Evolutionary conservation across 805 yeast species (phyloP).

Genomic region (Monosporozyma aquatica): DNA sequence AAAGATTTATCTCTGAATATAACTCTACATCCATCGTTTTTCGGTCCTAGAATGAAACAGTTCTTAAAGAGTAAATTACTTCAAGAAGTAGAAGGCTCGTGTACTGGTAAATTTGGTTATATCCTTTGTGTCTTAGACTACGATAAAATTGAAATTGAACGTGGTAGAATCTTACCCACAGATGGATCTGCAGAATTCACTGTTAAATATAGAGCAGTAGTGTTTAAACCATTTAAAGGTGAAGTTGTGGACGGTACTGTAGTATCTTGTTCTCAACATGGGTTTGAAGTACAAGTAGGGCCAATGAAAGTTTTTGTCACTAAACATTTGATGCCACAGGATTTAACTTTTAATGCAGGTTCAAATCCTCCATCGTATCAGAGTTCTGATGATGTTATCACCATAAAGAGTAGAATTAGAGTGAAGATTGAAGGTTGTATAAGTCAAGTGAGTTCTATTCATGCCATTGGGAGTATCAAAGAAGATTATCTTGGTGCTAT

Average conservation of each 20-base stretch:
- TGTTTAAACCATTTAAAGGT: constrained; percentile 97
- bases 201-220: constrained; percentile 92
- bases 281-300: constrained; percentile 96
- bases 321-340: constrained; percentile 88
- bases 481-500: constrained; percentile 93
- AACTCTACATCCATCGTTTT: constrained; percentile 93
- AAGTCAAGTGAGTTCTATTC: constrained; percentile 93
- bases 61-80: constrained; percentile 80
- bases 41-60: constrained; percentile 96
- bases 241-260: constrained; percentile 97
- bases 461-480: constrained; percentile 95
- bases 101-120: constrained; percentile 98
- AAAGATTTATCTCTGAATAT: constrained; percentile 87
- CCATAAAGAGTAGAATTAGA: constrained; percentile 87
- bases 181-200: constrained; percentile 94
- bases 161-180: constrained; percentile 84
- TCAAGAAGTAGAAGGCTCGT: constrained; percentile 96
- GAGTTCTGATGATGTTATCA: constrained; percentile 88
- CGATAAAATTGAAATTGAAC: constrained; percentile 89
- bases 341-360: constrained; percentile 86
- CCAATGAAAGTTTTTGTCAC: constrained; percentile 92
- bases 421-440: constrained; percentile 95
- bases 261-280: constrained; percentile 87
- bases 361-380: constrained; percentile 98
- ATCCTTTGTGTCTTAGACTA: constrained; percentile 93